Conservation (phyloP, 441 rosid genomes). For the Adansonia rubrostipa region DNA sequence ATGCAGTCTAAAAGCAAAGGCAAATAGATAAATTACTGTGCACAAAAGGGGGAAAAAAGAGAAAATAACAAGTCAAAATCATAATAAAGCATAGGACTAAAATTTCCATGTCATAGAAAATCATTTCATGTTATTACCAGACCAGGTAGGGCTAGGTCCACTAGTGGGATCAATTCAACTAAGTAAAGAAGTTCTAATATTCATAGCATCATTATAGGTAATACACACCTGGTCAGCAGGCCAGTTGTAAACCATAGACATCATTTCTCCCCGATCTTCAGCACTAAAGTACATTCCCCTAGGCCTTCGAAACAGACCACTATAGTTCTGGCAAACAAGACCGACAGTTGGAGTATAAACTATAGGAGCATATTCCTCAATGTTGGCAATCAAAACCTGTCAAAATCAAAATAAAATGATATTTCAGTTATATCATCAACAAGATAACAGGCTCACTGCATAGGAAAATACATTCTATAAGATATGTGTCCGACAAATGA, state of each 20-base stretch:
- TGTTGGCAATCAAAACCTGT: slow-evolving; percentile 92
- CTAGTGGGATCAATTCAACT: slow-evolving; percentile 9
- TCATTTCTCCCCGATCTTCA: slow-evolving; percentile 98
- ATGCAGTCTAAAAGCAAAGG: background rate
- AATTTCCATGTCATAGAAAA: slow-evolving; percentile 8
- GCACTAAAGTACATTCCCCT: slow-evolving; percentile 99
- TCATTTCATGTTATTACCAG: slow-evolving; percentile 6
- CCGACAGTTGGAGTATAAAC: slow-evolving; percentile 99
- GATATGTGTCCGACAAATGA: background rate
- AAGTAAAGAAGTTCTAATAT: background rate
- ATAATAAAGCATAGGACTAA: background rate
- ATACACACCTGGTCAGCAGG: slow-evolving; percentile 90
- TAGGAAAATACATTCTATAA: background rate
- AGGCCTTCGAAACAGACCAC: slow-evolving; percentile 98
- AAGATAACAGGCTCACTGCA: background rate
- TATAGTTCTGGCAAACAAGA: slow-evolving; percentile 95
- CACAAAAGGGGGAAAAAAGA: background rate
- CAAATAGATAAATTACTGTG: background rate
- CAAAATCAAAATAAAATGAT: slow-evolving; percentile 25
- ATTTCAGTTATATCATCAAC: slow-evolving; percentile 5
- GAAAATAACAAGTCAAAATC: slow-evolving; percentile 24
- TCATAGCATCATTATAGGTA: background rate
- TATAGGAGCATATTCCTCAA: slow-evolving; percentile 96
- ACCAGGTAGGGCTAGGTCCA: slow-evolving; percentile 8
- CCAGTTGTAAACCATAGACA: slow-evolving; percentile 99